These are phyloP conservation scores for Backusella mclennaniae DNA, from an alignment of 192 early-diverging fungal genomes.

Conservation along the genomic window DNA sequence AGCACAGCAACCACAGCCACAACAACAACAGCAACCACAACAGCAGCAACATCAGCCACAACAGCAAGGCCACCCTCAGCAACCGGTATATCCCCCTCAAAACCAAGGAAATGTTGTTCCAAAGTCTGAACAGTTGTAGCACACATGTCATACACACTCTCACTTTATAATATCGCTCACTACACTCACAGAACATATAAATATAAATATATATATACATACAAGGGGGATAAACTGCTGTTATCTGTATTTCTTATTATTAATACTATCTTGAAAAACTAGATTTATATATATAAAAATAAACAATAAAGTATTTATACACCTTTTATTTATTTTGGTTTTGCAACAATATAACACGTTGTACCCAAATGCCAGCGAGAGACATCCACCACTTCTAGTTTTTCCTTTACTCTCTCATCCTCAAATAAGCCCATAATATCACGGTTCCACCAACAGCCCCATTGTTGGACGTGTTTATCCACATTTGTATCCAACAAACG, in stretches of 20 bases:
- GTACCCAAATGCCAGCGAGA: conserved; percentile 65
- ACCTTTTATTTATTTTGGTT: conserved; percentile 15
- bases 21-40: background rate
- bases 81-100: background rate
- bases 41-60: background rate
- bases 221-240: too few species aligned
- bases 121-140: background rate
- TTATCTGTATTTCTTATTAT: background rate
- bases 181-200: too few species aligned
- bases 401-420: conserved; percentile 41
- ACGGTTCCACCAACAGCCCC: conserved; percentile 76
- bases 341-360: conserved; percentile 54
- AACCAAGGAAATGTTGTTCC: background rate
- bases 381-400: conserved; percentile 47
- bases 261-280: background rate
- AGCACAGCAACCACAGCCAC: background rate
- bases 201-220: too few species aligned
- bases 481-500: conserved; percentile 56
- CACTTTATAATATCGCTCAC: too few species aligned
- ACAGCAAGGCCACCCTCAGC: background rate
- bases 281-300: background rate
- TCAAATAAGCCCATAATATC: conserved; percentile 54
- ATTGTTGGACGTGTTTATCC: conserved; percentile 53
- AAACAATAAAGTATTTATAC: background rate
- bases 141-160: background rate